These are phyloP conservation scores for Leucaena leucocephala DNA, from an alignment of 306 rosid genomes.

Conservation along the genomic window DNA sequence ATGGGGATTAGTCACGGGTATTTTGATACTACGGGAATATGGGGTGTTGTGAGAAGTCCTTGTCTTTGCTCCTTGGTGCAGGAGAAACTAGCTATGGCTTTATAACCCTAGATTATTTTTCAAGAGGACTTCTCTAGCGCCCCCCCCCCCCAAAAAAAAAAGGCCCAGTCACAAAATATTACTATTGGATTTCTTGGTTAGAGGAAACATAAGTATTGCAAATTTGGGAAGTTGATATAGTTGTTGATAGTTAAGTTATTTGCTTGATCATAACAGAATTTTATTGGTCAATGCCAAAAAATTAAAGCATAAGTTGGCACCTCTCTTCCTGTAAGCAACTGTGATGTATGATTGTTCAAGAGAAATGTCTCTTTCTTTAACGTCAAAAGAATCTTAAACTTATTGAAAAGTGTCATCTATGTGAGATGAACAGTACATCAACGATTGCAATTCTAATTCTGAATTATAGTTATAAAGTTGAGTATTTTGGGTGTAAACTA, in stretches of 20 bases:
- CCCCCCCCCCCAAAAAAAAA: too few relatives aligned
- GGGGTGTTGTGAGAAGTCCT: conserved; percentile 10
- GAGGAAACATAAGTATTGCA: neutral
- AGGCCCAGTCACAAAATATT: neutral
- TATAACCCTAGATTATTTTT: conserved; percentile 14
- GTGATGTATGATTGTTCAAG: neutral
- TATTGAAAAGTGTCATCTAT: neutral
- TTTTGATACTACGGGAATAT: conserved; percentile 16
- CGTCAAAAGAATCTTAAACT: neutral
- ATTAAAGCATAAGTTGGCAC: neutral
- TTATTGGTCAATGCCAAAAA: neutral
- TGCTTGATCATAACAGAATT: neutral
- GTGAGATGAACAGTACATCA: neutral
- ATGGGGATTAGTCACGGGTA: neutral
- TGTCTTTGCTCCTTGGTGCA: conserved; percentile 15
- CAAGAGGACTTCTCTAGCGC: neutral
- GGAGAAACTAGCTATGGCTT: neutral
- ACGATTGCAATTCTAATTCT: neutral
- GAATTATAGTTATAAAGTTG: neutral
- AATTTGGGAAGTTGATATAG: neutral
- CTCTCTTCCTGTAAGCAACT: neutral
- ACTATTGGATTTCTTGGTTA: conserved; percentile 2
- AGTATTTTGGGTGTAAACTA: neutral
- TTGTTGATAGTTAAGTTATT: neutral
- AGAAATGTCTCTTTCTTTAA: neutral